Conservation (phyloP, 2,329 filamentous ascomycete species). For the Sclerotiophoma versabilis region DNA sequence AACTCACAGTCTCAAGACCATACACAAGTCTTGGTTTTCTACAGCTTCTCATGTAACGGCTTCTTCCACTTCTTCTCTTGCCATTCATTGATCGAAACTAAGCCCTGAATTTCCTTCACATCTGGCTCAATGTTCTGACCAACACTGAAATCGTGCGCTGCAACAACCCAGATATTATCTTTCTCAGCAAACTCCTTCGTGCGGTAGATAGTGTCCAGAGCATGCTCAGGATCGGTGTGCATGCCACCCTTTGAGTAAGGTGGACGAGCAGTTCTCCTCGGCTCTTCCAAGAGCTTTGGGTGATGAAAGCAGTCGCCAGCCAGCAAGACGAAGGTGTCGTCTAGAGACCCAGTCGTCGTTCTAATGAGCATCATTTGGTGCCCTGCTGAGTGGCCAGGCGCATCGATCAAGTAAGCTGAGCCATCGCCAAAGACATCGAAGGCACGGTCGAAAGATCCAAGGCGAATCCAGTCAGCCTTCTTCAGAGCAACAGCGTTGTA, state of each 20-base stretch:
- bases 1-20: neutral
- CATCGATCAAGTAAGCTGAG: constrained; percentile 58
- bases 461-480: constrained; percentile 47
- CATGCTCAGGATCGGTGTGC: constrained; percentile 38
- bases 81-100: constrained; percentile 38
- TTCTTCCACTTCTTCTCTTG: constrained; percentile 36
- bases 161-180: constrained; percentile 41
- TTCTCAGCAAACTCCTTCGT: constrained; percentile 30
- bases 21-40: neutral
- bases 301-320: constrained; percentile 46
- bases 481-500: constrained; percentile 39
- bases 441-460: constrained; percentile 52
- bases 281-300: constrained; percentile 36
- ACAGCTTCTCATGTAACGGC: constrained; percentile 7
- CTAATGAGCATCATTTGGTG: constrained; percentile 55
- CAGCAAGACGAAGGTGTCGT: constrained; percentile 38
- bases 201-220: constrained; percentile 37
- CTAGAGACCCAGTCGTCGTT: constrained; percentile 17
- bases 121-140: constrained; percentile 31
- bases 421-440: constrained; percentile 60
- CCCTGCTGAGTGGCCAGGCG: constrained; percentile 61
- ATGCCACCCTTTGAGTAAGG: constrained; percentile 38
- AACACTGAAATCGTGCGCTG: constrained; percentile 41
- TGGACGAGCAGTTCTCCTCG: constrained; percentile 36
- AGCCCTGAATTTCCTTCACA: constrained; percentile 32